Base-by-base conservation (phyloP, 2,329 filamentous ascomycete genomes). In the Sarocladiaceae sp. region DNA sequence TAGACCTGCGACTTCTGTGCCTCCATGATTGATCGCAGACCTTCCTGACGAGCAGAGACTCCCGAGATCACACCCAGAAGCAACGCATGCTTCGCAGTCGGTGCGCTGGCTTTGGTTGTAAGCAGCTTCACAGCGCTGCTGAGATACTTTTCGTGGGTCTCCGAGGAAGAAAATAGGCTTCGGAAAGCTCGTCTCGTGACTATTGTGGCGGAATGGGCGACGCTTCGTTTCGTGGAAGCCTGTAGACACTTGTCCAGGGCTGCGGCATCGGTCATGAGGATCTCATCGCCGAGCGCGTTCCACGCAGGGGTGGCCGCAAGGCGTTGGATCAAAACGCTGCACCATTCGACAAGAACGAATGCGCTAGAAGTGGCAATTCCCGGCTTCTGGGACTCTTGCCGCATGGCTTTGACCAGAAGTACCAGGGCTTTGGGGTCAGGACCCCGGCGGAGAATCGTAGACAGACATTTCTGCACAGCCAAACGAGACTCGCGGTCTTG, bases 331-430 rank as follows among this genome's bases (percentile, higher is more conserved):
- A 97, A 71, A 53, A 93, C 68, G 54, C 87, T 88, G 67, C 85
- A 90, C 93, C 93, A 99, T 68, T 96, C 90, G 13, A 94, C 79
- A 59, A 99, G 75, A 47, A 96, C 90, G 65, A 97, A 96, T 4
- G 91, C 88, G 68, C 84, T 95, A 39, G 80, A 82, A 15, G 87
- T 74, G 28, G 93, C 90, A 61, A 97, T 85, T 56, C 83, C 85
- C 17, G 79, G 73, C 67, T 96, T 97, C 56, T 81, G 77, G 13
- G 86, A 82, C 69, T 99, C 93, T 28, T 77, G 72, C 55, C 85
- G 82, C 54, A 97, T 68, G 48, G 80, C 80, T 39, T 78, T 75
- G 40, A 90, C 78, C 53, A 97, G 80, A 1, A 79, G 74, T 35
- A 81, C 73, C 47, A 94, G 71, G 23, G 80, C 69, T 35, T 84